These are phyloP conservation scores for Paraleonurus japonicus DNA, from an alignment of 257 asterid species.

Conservation along the genomic window DNA sequence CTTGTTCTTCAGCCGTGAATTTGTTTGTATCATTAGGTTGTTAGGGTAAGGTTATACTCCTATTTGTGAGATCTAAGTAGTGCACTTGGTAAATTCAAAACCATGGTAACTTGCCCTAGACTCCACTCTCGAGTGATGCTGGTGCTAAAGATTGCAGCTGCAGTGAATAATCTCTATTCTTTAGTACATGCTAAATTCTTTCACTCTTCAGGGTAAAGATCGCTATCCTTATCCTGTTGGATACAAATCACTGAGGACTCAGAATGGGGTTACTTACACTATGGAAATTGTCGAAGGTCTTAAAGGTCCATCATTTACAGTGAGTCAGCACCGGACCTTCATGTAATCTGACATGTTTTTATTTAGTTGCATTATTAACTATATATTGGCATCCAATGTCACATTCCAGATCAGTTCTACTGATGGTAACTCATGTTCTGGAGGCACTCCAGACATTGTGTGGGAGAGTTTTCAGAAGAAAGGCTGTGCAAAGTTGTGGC, in stretches of 20 bases:
- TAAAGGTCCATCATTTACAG: conserved; percentile 84
- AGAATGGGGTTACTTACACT: conserved; percentile 62
- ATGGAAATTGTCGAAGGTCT: conserved; percentile 89
- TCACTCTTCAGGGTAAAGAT: conserved; percentile 74
- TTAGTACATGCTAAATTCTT: conserved; percentile 21
- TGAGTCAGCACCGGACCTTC: conserved; percentile 35
- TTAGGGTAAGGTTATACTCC: conserved; percentile 6
- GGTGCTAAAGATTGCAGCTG: conserved; percentile 18
- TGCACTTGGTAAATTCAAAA: background rate
- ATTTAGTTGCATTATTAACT: conserved; percentile 5
- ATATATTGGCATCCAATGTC: conserved; percentile 19
- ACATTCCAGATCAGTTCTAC: conserved; percentile 64
- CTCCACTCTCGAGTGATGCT: background rate
- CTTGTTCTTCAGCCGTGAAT: background rate
- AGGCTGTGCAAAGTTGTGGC: conserved; percentile 62
- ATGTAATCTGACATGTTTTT: background rate
- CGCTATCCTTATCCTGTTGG: conserved; percentile 96
- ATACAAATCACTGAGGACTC: conserved; percentile 70
- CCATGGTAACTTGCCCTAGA: conserved; percentile 6
- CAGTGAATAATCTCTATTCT: background rate
- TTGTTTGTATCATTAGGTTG: background rate
- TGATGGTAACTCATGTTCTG: conserved; percentile 74
- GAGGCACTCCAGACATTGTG: conserved; percentile 90
- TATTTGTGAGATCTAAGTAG: conserved; percentile 15
- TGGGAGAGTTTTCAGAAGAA: conserved; percentile 88